phyloP scores from a whole-genome alignment of 2,329 filamentous ascomycete genomes.

The Metarhizium sp. region DNA sequence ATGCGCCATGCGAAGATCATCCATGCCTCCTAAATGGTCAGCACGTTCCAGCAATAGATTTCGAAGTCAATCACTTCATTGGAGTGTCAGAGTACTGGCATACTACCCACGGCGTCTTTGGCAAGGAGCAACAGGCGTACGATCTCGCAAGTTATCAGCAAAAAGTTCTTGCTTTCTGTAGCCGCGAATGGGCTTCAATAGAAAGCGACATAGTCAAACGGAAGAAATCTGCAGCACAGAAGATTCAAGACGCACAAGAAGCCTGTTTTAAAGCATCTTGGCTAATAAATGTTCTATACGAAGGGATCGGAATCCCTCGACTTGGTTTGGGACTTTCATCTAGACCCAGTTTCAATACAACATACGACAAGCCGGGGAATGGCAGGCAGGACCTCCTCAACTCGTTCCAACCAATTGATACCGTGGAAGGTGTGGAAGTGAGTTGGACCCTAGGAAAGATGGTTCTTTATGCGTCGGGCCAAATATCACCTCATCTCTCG shows the following conservation, averaged over 20 bases:
- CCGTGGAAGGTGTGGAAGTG: constrained; percentile 83
- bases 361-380: constrained; percentile 57
- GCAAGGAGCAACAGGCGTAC: constrained; percentile 70
- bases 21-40: constrained; percentile 87
- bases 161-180: constrained; percentile 77
- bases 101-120: constrained; percentile 90
- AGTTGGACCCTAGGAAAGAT: constrained; percentile 98
- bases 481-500: constrained; percentile 56
- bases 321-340: constrained; percentile 62
- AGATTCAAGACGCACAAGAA: constrained; percentile 69
- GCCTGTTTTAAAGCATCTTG: constrained; percentile 98
- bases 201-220: constrained; percentile 52
- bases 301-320: constrained; percentile 88
- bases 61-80: constrained; percentile 94
- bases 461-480: constrained; percentile 85
- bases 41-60: constrained; percentile 92
- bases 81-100: constrained; percentile 99
- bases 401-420: constrained; percentile 86
- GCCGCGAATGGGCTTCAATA: constrained; percentile 71
- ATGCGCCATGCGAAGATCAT: constrained; percentile 69
- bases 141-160: constrained; percentile 85
- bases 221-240: constrained; percentile 67
- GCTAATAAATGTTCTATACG: constrained; percentile 93
- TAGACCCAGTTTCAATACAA: constrained; percentile 53
- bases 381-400: constrained; percentile 69